Percentiles rank a stretch among this genome's conserved stretches.
Evolutionary conservation across 148 eudicot species (phyloP).

Genomic region (Rhododendron vialii): DNA sequence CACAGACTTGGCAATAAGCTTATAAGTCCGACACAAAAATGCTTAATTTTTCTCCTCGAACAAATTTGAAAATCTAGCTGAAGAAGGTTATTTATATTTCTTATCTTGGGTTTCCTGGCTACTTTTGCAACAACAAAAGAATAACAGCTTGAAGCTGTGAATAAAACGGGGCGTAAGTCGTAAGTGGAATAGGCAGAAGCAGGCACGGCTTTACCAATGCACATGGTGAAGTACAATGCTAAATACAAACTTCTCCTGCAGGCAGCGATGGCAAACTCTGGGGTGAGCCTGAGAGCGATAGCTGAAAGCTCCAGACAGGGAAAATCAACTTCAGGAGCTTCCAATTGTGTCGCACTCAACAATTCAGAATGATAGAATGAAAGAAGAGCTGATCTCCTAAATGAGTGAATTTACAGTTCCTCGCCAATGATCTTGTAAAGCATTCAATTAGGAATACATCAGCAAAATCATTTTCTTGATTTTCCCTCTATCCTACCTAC

Average conservation of each 20-base stretch:
- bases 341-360: not conserved
- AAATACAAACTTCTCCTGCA: not conserved
- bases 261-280: not conserved
- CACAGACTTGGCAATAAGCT: too few relatives aligned
- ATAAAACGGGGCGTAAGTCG: not conserved
- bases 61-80: not conserved
- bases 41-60: not conserved
- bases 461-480: not conserved
- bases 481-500: not conserved
- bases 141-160: not conserved
- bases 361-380: not conserved
- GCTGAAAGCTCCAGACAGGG: not conserved
- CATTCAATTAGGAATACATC: not conserved
- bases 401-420: not conserved
- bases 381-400: not conserved
- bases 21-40: not conserved
- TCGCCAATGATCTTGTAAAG: not conserved
- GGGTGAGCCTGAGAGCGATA: not conserved
- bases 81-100: not conserved
- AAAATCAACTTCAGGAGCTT: not conserved
- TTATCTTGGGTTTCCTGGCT: not conserved
- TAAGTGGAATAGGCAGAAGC: not conserved
- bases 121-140: not conserved
- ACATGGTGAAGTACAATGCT: not conserved
- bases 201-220: not conserved